Conservation (phyloP, 2,329 filamentous ascomycete genomes). For the Claviceps humidiphila region DNA sequence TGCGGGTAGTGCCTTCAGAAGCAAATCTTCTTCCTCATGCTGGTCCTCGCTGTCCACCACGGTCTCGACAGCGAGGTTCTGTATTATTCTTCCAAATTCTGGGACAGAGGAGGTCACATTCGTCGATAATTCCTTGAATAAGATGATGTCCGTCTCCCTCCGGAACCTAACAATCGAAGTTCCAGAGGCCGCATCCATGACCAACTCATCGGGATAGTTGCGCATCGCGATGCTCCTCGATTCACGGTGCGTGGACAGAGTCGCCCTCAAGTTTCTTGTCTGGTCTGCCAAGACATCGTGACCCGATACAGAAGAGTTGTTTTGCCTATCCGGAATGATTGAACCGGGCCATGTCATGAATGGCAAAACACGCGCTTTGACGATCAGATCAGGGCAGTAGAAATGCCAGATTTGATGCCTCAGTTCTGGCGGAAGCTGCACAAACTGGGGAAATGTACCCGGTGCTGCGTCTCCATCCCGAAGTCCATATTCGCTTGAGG, state of each 20-base stretch:
- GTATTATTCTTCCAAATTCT: constrained; percentile 16
- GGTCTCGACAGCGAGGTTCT: constrained; percentile 15
- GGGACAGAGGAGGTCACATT: constrained; percentile 9
- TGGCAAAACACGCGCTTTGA: constrained; percentile 11
- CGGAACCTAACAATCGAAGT: constrained; percentile 18
- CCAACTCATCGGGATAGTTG: constrained; percentile 19
- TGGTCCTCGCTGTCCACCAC: constrained; percentile 2
- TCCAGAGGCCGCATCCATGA: constrained; percentile 13
- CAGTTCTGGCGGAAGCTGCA: constrained; percentile 20
- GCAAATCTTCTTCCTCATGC: background rate
- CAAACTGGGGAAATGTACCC: constrained; percentile 13
- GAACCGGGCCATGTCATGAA: constrained; percentile 4
- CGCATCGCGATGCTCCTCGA: constrained; percentile 20
- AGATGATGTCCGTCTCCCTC: constrained; percentile 17
- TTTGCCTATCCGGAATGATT: constrained; percentile 2
- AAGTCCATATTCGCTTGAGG: background rate
- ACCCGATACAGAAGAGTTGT: constrained; percentile 5
- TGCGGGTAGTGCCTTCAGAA: constrained; percentile 1
- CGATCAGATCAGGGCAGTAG: constrained; percentile 18
- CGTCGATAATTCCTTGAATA: constrained; percentile 7
- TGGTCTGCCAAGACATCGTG: constrained; percentile 13
- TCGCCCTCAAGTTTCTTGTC: constrained; percentile 15
- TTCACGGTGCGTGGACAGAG: constrained; percentile 23
- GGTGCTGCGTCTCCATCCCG: background rate
- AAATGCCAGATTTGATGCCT: constrained; percentile 20